These are phyloP conservation scores for Kodamaea suecica DNA, from an alignment of 1,139 yeast genomes.

Conservation along the genomic window DNA sequence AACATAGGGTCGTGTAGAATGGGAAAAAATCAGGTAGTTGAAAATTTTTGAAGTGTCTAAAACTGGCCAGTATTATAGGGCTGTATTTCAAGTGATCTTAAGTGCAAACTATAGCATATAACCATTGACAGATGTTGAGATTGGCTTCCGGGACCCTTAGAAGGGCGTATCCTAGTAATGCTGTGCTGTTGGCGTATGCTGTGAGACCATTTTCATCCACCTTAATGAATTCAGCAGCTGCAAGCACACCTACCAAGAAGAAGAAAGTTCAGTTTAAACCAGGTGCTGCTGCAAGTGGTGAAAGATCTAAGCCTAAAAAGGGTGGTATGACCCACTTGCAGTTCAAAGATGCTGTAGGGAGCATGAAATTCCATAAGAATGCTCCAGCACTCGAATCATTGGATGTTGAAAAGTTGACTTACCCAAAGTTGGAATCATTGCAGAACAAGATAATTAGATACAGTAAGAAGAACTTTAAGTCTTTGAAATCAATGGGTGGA, in stretches of 20 bases:
- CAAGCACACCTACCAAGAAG: slow-evolving; percentile 13
- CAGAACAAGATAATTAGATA: slow-evolving; percentile 26
- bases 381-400: slow-evolving; percentile 20
- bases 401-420: slow-evolving; percentile 17
- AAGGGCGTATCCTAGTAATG: background rate
- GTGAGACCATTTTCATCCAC: slow-evolving; percentile 10
- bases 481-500: slow-evolving; percentile 45
- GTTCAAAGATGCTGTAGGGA: slow-evolving; percentile 40
- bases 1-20: slow-evolving; percentile 3
- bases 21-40: no score
- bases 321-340: slow-evolving; percentile 45
- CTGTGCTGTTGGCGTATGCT: background rate
- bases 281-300: slow-evolving; percentile 7
- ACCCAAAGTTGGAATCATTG: slow-evolving; percentile 12
- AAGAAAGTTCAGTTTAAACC: slow-evolving; percentile 14
- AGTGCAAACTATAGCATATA: background rate
- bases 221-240: slow-evolving; percentile 3
- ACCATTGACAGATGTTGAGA: slow-evolving; percentile 11
- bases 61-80: no score
- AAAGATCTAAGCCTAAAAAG: slow-evolving; percentile 28
- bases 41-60: slow-evolving; percentile 1
- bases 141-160: slow-evolving; percentile 7
- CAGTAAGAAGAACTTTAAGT: slow-evolving; percentile 18
- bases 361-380: slow-evolving; percentile 32
- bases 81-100: no score